Base-by-base conservation (phyloP, 2,329 filamentous ascomycete species). In the Colletotrichum trifolii region DNA sequence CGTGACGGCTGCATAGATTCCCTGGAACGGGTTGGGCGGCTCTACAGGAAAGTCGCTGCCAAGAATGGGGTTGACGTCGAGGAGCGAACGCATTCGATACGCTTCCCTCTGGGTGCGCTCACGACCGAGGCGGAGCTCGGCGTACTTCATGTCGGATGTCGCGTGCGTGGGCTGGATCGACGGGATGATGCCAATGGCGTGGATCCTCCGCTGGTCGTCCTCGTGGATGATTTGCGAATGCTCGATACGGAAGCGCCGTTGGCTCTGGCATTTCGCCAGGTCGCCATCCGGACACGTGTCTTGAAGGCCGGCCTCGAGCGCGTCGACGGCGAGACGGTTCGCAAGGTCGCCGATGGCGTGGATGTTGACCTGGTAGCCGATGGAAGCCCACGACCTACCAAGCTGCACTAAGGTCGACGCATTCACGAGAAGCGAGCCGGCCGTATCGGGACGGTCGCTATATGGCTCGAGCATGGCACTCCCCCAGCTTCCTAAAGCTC, bases 41-140 rank as follows among this genome's bases (percentile, higher is more conserved):
- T 92, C 89, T 8, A 92, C 89, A 42, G 90, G 90, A 69, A 92
- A 92, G 71, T 92, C 90, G 53, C 87, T 90, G 2, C 90, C 90
- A 2, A 92, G 80, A 1, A 91, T 76, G 4, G 86, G 85, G 0
- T 74, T 74, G 11, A 83, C 72, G 33, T 83, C 79, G 2, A 90
- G 80, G 2, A 91, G 75, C 0, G 86, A 87, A 10, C 80, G 79
- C 89, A 92, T 91, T 25, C 88, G 82, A 74, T 92, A 92, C 1
- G 89, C 89, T 65, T 87, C 85, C 12, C 77, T 71, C 15, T 73
- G 72, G 1, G 86, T 85, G 25, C 90, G 84, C 33, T 82, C 75
- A 9, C 72, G 70, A 0, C 89, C 90, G 0, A 92, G 84, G 7
- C 89, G 82, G 43, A 74, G 76, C 66, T 86, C 82, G 8, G 89